A percentile compares a stretch with the other conserved stretches of the same genome.
Conservation (phyloP, 768 basidiomycete genomes). For the Rhizopogon vulgaris region DNA sequence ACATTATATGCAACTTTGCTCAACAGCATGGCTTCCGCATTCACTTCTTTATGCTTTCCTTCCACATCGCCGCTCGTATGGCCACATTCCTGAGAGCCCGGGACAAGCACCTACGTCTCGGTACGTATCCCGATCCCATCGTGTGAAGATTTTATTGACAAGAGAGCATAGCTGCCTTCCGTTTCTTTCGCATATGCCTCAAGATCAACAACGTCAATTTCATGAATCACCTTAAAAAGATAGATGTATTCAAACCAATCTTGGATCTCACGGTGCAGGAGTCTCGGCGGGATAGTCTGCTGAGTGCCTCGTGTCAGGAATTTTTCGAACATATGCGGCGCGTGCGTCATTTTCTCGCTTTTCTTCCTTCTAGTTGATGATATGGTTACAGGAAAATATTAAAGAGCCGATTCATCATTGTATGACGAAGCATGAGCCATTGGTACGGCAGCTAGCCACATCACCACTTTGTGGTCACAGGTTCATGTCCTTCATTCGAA, state of each 20-base stretch:
- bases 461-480: slow-evolving; percentile 57
- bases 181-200: slow-evolving; percentile 84
- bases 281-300: slow-evolving; percentile 81
- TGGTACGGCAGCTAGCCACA: slow-evolving; percentile 58
- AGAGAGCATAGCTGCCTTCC: slow-evolving; percentile 67
- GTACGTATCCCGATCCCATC: slow-evolving; percentile 39
- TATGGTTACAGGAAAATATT: slow-evolving; percentile 66
- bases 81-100: slow-evolving; percentile 72
- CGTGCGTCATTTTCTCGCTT: slow-evolving; percentile 38
- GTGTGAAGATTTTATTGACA: slow-evolving; percentile 3
- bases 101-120: slow-evolving; percentile 90
- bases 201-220: slow-evolving; percentile 77
- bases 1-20: slow-evolving; percentile 84
- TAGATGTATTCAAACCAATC: slow-evolving; percentile 78
- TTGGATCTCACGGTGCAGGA: slow-evolving; percentile 81
- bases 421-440: slow-evolving; percentile 68
- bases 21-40: slow-evolving; percentile 88
- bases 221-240: slow-evolving; percentile 70
- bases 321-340: slow-evolving; percentile 88
- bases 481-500: slow-evolving; percentile 66
- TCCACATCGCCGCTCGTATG: slow-evolving; percentile 66
- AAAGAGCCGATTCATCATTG: slow-evolving; percentile 80
- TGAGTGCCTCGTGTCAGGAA: slow-evolving; percentile 94
- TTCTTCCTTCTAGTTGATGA: slow-evolving; percentile 4
- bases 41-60: slow-evolving; percentile 84